phyloP scores from a whole-genome alignment of 768 basidiomycete species.

The Psilocybe cubensis region DNA sequence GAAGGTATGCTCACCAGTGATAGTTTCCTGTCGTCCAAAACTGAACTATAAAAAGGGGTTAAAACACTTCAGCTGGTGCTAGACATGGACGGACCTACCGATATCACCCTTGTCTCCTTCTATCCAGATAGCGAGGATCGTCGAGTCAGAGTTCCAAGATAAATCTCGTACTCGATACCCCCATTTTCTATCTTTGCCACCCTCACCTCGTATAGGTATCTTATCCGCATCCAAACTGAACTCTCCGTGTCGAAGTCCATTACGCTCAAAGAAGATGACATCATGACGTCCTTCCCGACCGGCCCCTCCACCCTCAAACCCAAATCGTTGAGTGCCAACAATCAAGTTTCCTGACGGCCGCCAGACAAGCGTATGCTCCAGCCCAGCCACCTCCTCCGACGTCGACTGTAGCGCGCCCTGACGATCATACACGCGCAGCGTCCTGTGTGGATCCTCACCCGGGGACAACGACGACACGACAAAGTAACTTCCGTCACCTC shows the following conservation, averaged over 20 bases:
- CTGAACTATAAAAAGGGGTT: constrained; percentile 62
- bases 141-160: constrained; percentile 88
- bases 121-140: constrained; percentile 84
- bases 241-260: constrained; percentile 91
- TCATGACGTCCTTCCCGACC: constrained; percentile 77
- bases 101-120: constrained; percentile 69
- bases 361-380: constrained; percentile 85
- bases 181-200: constrained; percentile 48
- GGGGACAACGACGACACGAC: constrained; percentile 77
- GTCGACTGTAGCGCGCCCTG: constrained; percentile 80
- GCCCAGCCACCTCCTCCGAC: constrained; percentile 79
- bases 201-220: constrained; percentile 36
- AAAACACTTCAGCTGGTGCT: background rate
- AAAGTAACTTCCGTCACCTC: constrained; percentile 92
- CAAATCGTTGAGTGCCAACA: constrained; percentile 80
- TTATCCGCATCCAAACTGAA: constrained; percentile 60
- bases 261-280: constrained; percentile 93
- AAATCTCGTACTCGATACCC: constrained; percentile 78
- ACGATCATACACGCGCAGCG: constrained; percentile 76
- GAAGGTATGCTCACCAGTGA: constrained; percentile 65
- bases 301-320: constrained; percentile 69
- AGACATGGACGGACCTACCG: constrained; percentile 44
- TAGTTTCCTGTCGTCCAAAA: constrained; percentile 95
- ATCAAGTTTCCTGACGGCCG: constrained; percentile 89
- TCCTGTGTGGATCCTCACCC: constrained; percentile 45